These are phyloP conservation scores for Artomyces pyxidatus DNA, from an alignment of 768 basidiomycete genomes.

Conservation along the genomic window DNA sequence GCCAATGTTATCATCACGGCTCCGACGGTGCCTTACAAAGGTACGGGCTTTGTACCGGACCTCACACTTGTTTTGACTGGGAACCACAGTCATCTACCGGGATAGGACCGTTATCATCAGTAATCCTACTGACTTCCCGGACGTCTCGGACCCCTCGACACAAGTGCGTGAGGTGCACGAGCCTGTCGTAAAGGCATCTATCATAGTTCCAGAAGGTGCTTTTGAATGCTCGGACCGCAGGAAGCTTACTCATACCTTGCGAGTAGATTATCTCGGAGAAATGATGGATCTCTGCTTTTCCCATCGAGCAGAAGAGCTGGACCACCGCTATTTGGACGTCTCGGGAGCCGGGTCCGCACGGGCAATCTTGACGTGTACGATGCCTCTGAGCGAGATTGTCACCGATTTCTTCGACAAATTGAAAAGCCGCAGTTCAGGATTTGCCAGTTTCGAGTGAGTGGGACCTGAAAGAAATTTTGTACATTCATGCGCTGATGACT, in stretches of 20 bases:
- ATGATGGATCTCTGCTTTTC: slow-evolving; percentile 93
- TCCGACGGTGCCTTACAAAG: slow-evolving; percentile 90
- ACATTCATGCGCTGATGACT: slow-evolving; percentile 1
- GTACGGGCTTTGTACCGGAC: slow-evolving; percentile 29
- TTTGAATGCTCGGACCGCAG: not conserved
- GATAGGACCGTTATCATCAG: slow-evolving; percentile 60
- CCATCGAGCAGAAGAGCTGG: slow-evolving; percentile 76
- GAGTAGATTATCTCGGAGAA: slow-evolving; percentile 79
- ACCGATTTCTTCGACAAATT: slow-evolving; percentile 93
- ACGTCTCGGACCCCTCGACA: slow-evolving; percentile 47
- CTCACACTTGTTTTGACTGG: not conserved
- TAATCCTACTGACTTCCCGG: slow-evolving; percentile 95
- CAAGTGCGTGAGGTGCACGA: slow-evolving; percentile 78
- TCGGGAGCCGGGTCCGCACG: slow-evolving; percentile 46
- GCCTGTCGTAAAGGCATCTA: slow-evolving; percentile 87
- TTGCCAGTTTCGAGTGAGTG: slow-evolving; percentile 84
- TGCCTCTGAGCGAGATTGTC: slow-evolving; percentile 92
- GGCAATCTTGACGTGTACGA: slow-evolving; percentile 68
- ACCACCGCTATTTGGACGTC: slow-evolving; percentile 76
- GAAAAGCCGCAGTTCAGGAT: slow-evolving; percentile 88
- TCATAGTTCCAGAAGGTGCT: slow-evolving; percentile 87
- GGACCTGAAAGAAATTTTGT: not conserved
- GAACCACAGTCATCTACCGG: slow-evolving; percentile 71
- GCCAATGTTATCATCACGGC: slow-evolving; percentile 93
- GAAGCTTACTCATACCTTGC: not conserved